Evolutionary conservation across 2,329 filamentous ascomycete species (phyloP).

Genomic region (Aspergillus pseudoterreus): DNA sequence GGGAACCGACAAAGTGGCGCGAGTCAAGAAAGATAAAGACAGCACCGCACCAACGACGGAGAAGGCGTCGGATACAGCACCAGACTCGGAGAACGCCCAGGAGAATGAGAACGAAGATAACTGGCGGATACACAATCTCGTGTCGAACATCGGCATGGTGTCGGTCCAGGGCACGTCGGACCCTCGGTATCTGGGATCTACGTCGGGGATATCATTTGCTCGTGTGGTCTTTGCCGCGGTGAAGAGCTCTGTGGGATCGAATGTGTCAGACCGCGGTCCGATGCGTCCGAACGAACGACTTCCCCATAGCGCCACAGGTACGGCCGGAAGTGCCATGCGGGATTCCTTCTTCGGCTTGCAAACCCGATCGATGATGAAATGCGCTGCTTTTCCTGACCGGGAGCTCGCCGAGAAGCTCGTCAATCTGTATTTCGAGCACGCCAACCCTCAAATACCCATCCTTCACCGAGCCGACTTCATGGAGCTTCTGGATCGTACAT

Average conservation of each 20-base stretch:
- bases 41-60: constrained; percentile 11
- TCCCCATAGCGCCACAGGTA: constrained; percentile 48
- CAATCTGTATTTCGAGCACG: constrained; percentile 88
- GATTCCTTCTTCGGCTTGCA: constrained; percentile 98
- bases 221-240: constrained; percentile 92
- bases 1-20: constrained; percentile 11
- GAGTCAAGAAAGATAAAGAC: constrained; percentile 23
- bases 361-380: constrained; percentile 80
- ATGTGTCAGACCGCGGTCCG: constrained; percentile 61
- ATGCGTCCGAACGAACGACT: constrained; percentile 56
- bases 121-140: constrained; percentile 62
- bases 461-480: constrained; percentile 86
- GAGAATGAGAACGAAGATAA: constrained; percentile 54
- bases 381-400: constrained; percentile 76
- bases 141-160: constrained; percentile 69
- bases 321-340: constrained; percentile 74
- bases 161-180: constrained; percentile 76
- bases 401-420: constrained; percentile 70
- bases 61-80: constrained; percentile 15
- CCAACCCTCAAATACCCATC: constrained; percentile 93
- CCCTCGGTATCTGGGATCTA: constrained; percentile 75
- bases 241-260: constrained; percentile 64
- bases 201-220: constrained; percentile 90
- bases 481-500: constrained; percentile 79
- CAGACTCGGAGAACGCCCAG: constrained; percentile 26